Evolutionary conservation across 176 grass and related monocot species (phyloP).

Genomic region (Olyra latifolia): DNA sequence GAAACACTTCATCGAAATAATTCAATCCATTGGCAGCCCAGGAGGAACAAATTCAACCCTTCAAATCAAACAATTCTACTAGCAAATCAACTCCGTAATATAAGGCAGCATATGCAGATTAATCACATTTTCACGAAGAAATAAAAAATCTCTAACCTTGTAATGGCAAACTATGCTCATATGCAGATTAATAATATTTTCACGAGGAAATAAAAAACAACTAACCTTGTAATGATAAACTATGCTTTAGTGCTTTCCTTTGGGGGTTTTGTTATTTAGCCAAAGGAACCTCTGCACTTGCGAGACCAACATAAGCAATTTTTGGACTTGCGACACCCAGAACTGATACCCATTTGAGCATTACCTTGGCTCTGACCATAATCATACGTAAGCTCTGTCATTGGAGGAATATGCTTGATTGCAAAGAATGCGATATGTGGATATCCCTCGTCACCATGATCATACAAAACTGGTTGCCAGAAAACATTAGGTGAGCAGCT

Average conservation of each 20-base stretch:
- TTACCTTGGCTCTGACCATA: conserved; percentile 61
- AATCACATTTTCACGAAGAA: not conserved
- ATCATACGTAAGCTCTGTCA: conserved; percentile 89
- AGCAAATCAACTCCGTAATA: not conserved
- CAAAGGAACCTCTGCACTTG: conserved; percentile 75
- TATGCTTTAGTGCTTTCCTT: conserved; percentile 3
- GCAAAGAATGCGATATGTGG: conserved; percentile 88
- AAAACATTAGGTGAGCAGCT: conserved; percentile 86
- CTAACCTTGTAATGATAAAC: conserved; percentile 23
- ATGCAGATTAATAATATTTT: not conserved
- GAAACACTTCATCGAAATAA: not conserved
- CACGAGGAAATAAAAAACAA: no score
- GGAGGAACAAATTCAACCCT: not conserved
- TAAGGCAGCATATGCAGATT: not conserved
- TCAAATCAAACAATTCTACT: not conserved
- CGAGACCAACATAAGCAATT: conserved; percentile 58
- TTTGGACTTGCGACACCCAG: conserved; percentile 40
- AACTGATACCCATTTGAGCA: conserved; percentile 30
- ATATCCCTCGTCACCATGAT: conserved; percentile 58
- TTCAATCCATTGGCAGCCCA: not conserved
- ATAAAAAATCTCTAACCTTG: conserved; percentile 26
- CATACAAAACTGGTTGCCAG: conserved; percentile 82
- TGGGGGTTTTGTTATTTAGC: conserved; percentile 22
- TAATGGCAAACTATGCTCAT: not conserved
- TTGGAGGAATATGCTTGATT: conserved; percentile 79